Base-by-base conservation (phyloP, 345 rosid genomes). In the Lenwebbia sp. region DNA sequence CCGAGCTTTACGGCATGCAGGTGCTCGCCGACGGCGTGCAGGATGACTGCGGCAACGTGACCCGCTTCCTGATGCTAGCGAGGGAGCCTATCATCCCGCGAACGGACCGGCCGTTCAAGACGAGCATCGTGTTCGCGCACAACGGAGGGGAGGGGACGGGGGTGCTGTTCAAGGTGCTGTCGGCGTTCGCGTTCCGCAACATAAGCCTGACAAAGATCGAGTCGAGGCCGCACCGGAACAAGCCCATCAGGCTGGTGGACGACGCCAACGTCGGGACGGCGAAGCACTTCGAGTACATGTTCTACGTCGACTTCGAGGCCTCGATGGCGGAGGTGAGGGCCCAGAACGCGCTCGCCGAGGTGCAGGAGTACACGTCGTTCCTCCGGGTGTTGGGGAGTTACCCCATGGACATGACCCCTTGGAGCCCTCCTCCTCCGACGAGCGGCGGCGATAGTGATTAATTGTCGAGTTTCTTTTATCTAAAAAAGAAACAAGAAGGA, bases 401-500 rank as follows among this genome's bases (percentile, higher is more conserved):
- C 88, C 99, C 99, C 6, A 97, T 95, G 96, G 99, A 97, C 89
- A 97, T 97, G 99, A 94, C 99, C 13, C 99, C 99, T 8, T 97
- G 98, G 98, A 91, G 91, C 82, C 97, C 97, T 6, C 90, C 96
- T 30, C 41, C 85, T 53, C 83, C 41, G 57, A 40, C 86, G 62
- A 56, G 30, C 58, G 82, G 25, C 19, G 51, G 51, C 60, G 54
- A 25, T 54, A 53, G 58, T 8, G 26, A 83, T 83, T 82, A 28
- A 51, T 21, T 33, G 44, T 6, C 9, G 5, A 0, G 2, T 33
- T 28, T 15, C 15, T 57, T 65, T 9, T 30, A 14, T 65, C 9
- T 30, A 65, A 65, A 65, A 30, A 22, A 7, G 4, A 65, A 30
- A 65, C 3, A 30, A 15, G 5, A 15, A 65, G 33, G 4, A 17